These are phyloP conservation scores for Neurospora pannonica DNA, from an alignment of 495 filamentous ascomycete genomes.

Conservation along the genomic window DNA sequence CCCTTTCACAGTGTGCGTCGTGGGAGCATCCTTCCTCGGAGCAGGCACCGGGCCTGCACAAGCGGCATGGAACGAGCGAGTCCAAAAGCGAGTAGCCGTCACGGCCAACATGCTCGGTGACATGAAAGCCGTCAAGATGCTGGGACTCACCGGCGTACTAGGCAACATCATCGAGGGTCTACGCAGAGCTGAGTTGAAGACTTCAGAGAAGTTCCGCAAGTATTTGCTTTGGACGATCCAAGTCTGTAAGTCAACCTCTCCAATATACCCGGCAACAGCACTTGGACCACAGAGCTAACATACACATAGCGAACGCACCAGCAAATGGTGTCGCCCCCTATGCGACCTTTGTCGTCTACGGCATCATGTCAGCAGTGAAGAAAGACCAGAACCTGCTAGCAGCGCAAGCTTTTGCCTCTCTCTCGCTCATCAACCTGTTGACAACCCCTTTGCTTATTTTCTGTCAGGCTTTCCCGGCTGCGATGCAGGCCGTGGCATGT, in stretches of 20 bases:
- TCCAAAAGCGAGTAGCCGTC: slow-evolving; percentile 25
- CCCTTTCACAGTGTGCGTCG: not conserved
- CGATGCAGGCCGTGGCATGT: slow-evolving; percentile 44
- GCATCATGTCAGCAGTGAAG: slow-evolving; percentile 12
- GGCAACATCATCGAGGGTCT: slow-evolving; percentile 32
- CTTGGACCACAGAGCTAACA: not conserved
- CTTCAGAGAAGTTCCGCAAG: slow-evolving; percentile 45
- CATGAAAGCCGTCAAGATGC: slow-evolving; percentile 38
- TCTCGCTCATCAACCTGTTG: slow-evolving; percentile 48
- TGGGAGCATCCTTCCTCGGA: slow-evolving; percentile 14
- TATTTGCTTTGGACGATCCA: slow-evolving; percentile 24
- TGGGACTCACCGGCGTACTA: slow-evolving; percentile 21
- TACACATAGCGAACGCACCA: slow-evolving; percentile 5
- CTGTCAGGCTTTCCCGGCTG: slow-evolving; percentile 43
- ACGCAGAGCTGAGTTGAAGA: slow-evolving; percentile 42
- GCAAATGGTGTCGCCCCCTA: slow-evolving; percentile 33
- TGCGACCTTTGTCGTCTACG: slow-evolving; percentile 20
- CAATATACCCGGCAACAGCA: not conserved
- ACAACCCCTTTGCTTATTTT: slow-evolving; percentile 43
- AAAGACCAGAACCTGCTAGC: slow-evolving; percentile 29
- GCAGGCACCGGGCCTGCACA: slow-evolving; percentile 27
- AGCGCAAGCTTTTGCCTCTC: slow-evolving; percentile 43
- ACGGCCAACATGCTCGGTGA: slow-evolving; percentile 28
- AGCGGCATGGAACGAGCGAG: slow-evolving; percentile 26
- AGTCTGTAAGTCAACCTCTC: slow-evolving; percentile 4